Percentiles rank a stretch among this genome's conserved stretches.
Evolutionary conservation across 176 grass and related monocot genomes (phyloP).

Genomic region (Carex kokanica): DNA sequence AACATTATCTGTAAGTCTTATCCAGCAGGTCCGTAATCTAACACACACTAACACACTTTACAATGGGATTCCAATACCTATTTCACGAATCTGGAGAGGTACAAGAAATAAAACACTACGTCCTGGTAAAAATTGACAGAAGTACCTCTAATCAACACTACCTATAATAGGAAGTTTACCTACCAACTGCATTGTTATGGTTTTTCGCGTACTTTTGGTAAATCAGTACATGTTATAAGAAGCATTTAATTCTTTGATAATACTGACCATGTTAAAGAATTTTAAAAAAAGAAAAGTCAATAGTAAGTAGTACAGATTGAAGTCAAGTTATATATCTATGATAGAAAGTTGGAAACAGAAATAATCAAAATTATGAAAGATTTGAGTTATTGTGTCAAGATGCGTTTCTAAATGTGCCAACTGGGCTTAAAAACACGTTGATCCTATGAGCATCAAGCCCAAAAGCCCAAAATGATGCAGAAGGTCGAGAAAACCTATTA

Average conservation of each 20-base stretch:
- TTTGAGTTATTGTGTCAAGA: constrained; percentile 1
- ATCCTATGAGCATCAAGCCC: not conserved
- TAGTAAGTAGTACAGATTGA: not conserved
- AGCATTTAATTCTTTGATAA: not conserved
- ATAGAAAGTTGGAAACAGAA: not conserved
- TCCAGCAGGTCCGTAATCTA: not conserved
- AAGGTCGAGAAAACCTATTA: not conserved
- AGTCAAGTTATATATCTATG: not conserved
- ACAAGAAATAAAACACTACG: constrained; percentile 3
- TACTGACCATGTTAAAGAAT: not conserved
- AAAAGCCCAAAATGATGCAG: not conserved
- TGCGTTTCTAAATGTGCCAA: not conserved
- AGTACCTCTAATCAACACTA: not conserved
- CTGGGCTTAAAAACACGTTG: not conserved
- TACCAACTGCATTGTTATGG: not conserved
- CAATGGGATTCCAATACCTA: not conserved
- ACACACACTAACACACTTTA: not conserved
- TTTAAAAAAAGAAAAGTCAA: not conserved
- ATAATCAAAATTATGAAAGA: not conserved
- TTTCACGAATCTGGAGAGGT: constrained; percentile 6
- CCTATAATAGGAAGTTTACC: not conserved
- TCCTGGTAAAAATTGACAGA: not conserved
- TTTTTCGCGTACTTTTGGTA: not conserved
- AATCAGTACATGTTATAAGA: not conserved
- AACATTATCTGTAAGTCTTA: not conserved